phyloP scores from a whole-genome alignment of 2,329 filamentous ascomycete genomes.

The Pseudogymnoascus sp. region DNA sequence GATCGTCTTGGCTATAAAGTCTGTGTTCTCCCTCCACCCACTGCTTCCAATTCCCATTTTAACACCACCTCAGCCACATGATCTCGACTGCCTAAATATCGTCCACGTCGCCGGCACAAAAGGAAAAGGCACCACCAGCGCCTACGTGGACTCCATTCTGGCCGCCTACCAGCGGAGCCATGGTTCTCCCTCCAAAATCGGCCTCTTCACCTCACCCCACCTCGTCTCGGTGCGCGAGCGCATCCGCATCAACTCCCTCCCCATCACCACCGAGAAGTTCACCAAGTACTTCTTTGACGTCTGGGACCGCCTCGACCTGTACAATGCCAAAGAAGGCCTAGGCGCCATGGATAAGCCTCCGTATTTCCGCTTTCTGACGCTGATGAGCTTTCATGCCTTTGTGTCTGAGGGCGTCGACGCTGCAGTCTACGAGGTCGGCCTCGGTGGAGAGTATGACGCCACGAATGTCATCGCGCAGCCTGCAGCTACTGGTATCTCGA shows the following conservation, averaged over 20 bases:
- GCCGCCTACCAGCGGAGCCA: constrained; percentile 39
- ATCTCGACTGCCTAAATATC: constrained; percentile 18
- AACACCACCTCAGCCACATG: neutral
- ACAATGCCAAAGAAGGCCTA: neutral
- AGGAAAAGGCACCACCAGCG: constrained; percentile 82
- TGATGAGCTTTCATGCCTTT: constrained; percentile 61
- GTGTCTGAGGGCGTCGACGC: constrained; percentile 52
- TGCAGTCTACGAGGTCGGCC: constrained; percentile 58
- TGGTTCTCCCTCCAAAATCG: constrained; percentile 38
- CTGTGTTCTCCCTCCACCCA: neutral
- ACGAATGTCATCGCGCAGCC: constrained; percentile 57
- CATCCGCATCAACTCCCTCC: constrained; percentile 68
- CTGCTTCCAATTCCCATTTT: neutral
- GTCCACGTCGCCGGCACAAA: constrained; percentile 89
- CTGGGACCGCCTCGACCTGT: constrained; percentile 48
- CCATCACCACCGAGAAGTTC: constrained; percentile 61
- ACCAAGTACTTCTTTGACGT: constrained; percentile 73
- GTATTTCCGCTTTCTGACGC: constrained; percentile 54
- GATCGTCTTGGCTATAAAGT: neutral
- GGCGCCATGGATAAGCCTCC: constrained; percentile 34
- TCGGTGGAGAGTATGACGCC: constrained; percentile 60
- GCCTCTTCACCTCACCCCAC: constrained; percentile 81
- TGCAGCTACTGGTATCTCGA: constrained; percentile 51
- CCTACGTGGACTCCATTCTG: constrained; percentile 76
- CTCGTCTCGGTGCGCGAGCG: constrained; percentile 75